Conservation (phyloP, 179 eudicot genomes). For the Pouteria campechiana region DNA sequence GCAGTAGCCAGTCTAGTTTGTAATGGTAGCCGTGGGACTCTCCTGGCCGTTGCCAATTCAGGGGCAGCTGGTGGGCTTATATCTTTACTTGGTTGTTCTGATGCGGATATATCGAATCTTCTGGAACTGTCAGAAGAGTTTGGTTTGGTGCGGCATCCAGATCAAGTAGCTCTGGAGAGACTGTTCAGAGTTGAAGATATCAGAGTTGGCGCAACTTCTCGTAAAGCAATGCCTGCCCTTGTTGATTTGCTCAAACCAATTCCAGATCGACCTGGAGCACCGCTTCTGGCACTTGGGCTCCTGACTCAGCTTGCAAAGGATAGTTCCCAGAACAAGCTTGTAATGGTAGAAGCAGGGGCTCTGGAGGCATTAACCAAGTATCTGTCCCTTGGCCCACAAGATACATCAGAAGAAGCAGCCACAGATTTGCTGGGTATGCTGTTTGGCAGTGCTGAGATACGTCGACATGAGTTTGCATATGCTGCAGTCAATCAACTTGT, state of each 20-base stretch:
- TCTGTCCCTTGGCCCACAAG: constrained; percentile 94
- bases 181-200: constrained; percentile 95
- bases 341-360: constrained; percentile 97
- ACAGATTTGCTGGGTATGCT: constrained; percentile 82
- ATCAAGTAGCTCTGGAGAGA: constrained; percentile 94
- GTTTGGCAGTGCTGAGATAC: constrained; percentile 78
- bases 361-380: constrained; percentile 89
- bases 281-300: constrained; percentile 80
- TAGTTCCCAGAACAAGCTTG: constrained; percentile 75
- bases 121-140: constrained; percentile 79
- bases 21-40: constrained; percentile 97
- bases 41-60: constrained; percentile 90
- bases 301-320: constrained; percentile 82
- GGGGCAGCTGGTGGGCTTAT: constrained; percentile 87
- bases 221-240: constrained; percentile 91
- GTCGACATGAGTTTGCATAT: constrained; percentile 87
- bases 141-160: constrained; percentile 67
- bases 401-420: constrained; percentile 95
- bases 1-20: constrained; percentile 87
- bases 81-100: constrained; percentile 86
- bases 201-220: constrained; percentile 87
- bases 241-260: constrained; percentile 96
- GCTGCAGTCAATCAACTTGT: constrained; percentile 92
- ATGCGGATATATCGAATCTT: constrained; percentile 71
- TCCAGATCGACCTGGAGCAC: constrained; percentile 99